Evolutionary conservation across 2,329 filamentous ascomycete genomes (phyloP).

Genomic region (Cercospora zeae-maydis): DNA sequence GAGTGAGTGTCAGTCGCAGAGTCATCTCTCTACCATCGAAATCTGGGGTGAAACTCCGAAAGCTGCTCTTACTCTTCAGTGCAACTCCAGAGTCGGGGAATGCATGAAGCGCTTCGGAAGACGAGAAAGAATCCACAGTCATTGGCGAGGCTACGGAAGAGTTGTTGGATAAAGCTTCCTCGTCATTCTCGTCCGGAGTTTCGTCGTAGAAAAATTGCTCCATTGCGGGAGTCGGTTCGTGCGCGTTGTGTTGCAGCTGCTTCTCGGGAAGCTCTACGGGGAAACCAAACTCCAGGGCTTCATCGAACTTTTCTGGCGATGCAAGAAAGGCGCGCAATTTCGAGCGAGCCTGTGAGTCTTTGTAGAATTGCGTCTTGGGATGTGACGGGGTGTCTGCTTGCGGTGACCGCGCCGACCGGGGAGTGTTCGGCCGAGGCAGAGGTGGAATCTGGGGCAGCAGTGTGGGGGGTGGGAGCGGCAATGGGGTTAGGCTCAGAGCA

Average conservation of each 20-base stretch:
- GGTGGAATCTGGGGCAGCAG: slow-evolving; percentile 28
- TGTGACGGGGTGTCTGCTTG: background rate
- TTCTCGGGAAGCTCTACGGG: slow-evolving; percentile 42
- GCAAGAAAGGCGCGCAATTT: slow-evolving; percentile 83
- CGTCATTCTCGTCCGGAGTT: background rate
- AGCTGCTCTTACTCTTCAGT: slow-evolving; percentile 15
- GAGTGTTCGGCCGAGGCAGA: slow-evolving; percentile 16
- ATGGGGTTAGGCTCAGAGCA: slow-evolving; percentile 26
- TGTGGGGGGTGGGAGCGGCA: slow-evolving; percentile 32
- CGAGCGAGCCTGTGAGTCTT: slow-evolving; percentile 80
- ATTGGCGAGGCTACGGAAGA: background rate
- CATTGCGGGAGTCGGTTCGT: background rate
- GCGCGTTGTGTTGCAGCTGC: background rate
- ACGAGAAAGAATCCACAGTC: background rate
- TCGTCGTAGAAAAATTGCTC: background rate
- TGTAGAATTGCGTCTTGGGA: slow-evolving; percentile 62
- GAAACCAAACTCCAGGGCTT: slow-evolving; percentile 91
- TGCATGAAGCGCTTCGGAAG: slow-evolving; percentile 28
- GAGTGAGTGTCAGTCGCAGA: slow-evolving; percentile 87
- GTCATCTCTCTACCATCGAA: slow-evolving; percentile 73
- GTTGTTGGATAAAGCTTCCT: background rate
- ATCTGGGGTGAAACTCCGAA: slow-evolving; percentile 19
- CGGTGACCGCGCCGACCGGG: slow-evolving; percentile 7
- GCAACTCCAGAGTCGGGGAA: slow-evolving; percentile 38
- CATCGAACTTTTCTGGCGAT: slow-evolving; percentile 91